Percentiles rank a stretch among this genome's conserved stretches.
These are phyloP conservation scores for Leishmania lainsoni DNA, from an alignment of 208 protist genomes.

Conservation along the genomic window DNA sequence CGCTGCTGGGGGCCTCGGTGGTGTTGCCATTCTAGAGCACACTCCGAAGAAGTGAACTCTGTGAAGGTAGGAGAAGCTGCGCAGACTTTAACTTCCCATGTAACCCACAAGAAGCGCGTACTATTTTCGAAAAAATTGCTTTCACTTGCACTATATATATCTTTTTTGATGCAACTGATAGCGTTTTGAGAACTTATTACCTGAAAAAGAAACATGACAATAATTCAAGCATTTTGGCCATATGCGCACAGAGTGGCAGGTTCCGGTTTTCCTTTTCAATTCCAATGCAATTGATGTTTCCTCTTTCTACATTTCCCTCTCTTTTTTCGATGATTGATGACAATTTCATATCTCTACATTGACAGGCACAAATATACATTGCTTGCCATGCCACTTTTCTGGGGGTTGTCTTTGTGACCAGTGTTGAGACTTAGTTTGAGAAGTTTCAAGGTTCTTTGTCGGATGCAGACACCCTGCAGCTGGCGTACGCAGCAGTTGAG, in stretches of 20 bases:
- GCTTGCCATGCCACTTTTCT: not conserved
- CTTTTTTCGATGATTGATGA: not conserved
- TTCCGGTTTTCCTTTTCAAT: not conserved
- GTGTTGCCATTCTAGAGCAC: slow-evolving; percentile 76
- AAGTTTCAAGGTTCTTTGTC: not conserved
- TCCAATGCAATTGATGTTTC: not conserved
- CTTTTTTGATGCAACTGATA: not conserved
- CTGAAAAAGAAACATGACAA: not conserved
- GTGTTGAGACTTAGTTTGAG: not conserved
- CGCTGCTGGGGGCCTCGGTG: slow-evolving; percentile 84
- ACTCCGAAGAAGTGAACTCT: slow-evolving; percentile 34
- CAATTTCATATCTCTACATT: not conserved
- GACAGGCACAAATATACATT: not conserved
- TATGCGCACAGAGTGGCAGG: not conserved
- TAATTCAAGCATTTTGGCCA: not conserved
- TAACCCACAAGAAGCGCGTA: not conserved
- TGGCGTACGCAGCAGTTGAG: not conserved
- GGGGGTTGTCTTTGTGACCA: not conserved
- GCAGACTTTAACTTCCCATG: not conserved
- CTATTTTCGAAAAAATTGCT: not conserved
- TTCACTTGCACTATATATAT: not conserved
- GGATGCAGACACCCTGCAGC: not conserved
- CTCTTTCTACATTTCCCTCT: not conserved
- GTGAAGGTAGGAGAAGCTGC: not conserved
- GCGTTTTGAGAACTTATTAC: not conserved